phyloP scores from a whole-genome alignment of 345 rosid species.

The Salix suchowensis region DNA sequence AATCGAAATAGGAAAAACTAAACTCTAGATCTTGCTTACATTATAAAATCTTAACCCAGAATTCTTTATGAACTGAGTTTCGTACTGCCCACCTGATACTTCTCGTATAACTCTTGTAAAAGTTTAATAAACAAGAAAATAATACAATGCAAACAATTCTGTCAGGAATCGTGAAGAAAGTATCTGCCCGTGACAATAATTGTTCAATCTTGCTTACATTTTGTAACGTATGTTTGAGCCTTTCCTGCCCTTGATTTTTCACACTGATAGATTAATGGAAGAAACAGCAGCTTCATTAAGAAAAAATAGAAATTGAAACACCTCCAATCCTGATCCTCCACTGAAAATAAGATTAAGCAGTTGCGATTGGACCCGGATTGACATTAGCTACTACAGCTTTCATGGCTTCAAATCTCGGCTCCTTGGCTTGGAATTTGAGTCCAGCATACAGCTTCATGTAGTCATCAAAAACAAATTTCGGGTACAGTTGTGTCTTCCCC shows the following conservation, averaged over 20 bases:
- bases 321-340: neutral
- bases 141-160: no score
- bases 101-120: no score
- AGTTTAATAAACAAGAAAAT: no score
- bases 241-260: no score
- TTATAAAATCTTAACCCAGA: no score
- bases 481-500: slow-evolving; percentile 45
- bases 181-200: no score
- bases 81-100: no score
- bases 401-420: slow-evolving; percentile 94
- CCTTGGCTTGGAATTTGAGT: slow-evolving; percentile 82
- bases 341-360: slow-evolving; percentile 22
- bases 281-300: neutral
- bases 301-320: neutral
- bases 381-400: slow-evolving; percentile 39
- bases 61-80: no score
- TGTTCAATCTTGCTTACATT: no score
- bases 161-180: neutral
- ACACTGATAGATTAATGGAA: neutral
- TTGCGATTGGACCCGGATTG: slow-evolving; percentile 34
- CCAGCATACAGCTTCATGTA: slow-evolving; percentile 80
- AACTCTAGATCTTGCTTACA: no score
- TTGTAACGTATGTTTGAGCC: neutral
- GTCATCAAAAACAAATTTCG: slow-evolving; percentile 79
- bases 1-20: no score